Base-by-base conservation (phyloP, 1,284 basidiomycete genomes). In the Puccinia polysora region DNA sequence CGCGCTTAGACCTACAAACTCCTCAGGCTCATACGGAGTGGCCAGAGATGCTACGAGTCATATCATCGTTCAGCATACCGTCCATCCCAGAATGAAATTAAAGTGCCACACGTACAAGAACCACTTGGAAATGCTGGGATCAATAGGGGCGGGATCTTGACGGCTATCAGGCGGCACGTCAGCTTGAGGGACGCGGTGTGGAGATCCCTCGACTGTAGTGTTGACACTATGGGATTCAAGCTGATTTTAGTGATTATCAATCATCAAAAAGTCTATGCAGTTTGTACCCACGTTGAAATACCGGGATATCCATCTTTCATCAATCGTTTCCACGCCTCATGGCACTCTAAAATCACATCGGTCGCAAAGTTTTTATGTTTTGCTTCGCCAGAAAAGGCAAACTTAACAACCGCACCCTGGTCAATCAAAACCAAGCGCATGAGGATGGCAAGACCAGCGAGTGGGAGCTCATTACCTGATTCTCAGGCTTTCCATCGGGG, bases 361-460 rank as follows among this genome's bases (percentile, higher is more conserved):
- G 89, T 91, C 64, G 96, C 96, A 81, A 97, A 99, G 82, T 94
- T 94, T 85, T 94, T 95, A 86, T 96, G 96, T 86, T 98, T 99
- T 76, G 95, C 95, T 84, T 99, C 96, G 73, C 96, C 96, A 70
- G 91, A 95, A 87, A 99, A 99, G 34, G 96, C 96, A 78, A 99
- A 99, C 78, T 90, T n/a, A n/a, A n/a, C n/a, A n/a, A n/a, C n/a
- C n/a, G n/a, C n/a, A n/a, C n/a, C n/a, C n/a, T n/a, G 43, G n/a
- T 43, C n/a, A 45, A 56, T 15, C 43, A 15, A 6, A 55, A 25
- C 47, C 62, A 47, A 60, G 52, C 56, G 23, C 36, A 43, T 63
- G 28, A 30, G 14, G 18, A n/a, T 5, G 10, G 32, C 38, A 45
- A 38, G 64, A n/a, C n/a, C n/a, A n/a, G n/a, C n/a, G 52, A 15